Base-by-base conservation (phyloP, 1,284 basidiomycete species). In the Blastosporella zonata region DNA sequence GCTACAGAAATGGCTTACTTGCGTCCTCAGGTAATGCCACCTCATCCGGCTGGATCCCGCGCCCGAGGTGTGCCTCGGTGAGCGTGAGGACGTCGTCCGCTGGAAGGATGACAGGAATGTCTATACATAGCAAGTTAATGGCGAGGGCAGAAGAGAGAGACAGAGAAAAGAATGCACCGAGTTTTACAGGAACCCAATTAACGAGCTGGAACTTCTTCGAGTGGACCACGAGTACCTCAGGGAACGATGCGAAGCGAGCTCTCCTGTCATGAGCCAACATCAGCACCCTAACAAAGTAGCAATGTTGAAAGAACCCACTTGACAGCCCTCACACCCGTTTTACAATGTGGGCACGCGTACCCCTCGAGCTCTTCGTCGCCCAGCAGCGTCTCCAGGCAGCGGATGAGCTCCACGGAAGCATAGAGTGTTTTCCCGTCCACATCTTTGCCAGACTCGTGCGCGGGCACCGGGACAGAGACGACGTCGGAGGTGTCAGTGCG, bases 181-280 rank as follows among this genome's bases (percentile, higher is more conserved):
- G 79, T 67, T 99, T 99, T 4, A 89, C 82, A 0, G 97, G 96
- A 2, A 99, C 93, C 96, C 96, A 99, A 62, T 95, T 95, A 46
- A 96, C 85, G 5, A 97, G 79, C 68, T 96, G 91, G 74, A 98
- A 98, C 61, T 97, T 95, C 60, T 91, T 92, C 46, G 93, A 87
- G 59, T 97, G 95, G 0, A 99, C 67, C 3, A 96, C 85, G 0
- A 99, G 77, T 1, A 94, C 82, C 20, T 93, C 79, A 0, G 96
- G 96, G 75, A 96, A 94, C 0, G 90, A 88, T 4, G 89, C 79
- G 59, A 99, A 90, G 25, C 78, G 81, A 6, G 78, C 80, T 62
- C 77, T 83, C 69, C 86, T 94, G 42, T 21, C 13, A 3, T 34
- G 13, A 6, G 1, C 27, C 1, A 22, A 4, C 20, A 46, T 44